Base-by-base conservation (phyloP, 2,329 filamentous ascomycete genomes). In the Nemania sp. region DNA sequence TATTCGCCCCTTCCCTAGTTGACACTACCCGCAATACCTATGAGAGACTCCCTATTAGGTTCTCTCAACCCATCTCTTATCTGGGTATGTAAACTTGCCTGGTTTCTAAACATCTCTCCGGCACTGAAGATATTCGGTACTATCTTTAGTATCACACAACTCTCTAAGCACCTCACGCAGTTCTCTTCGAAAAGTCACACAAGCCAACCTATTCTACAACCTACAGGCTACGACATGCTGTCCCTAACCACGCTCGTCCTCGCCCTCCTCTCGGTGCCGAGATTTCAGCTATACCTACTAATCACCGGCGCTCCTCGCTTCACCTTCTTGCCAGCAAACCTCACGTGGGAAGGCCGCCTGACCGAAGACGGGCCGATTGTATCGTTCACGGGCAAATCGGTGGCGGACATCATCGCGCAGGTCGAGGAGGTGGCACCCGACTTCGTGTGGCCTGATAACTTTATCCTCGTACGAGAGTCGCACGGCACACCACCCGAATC, bases 331-430 rank as follows among this genome's bases (percentile, higher is more conserved):
- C 27, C 43, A 13, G 41, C 38, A 24, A 35, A 64, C 52, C 27
- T 67, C 49, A 66, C 56, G 2, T 66, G 66, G 56, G 58, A 55
- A n/a, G 61, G 58, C 29, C 38, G 20, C 20, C 43, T 57, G n/a
- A 43, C 60, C 35, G 64, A 67, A 59, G 47, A 66, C 55, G 67
- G 69, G 13, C 64, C 67, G 64, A 69, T 54, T 62, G 26, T 66
- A 11, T 43, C 55, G 3, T 43, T 64, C 35, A 64, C 51, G 0
- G 62, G 41, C 22, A 43, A 26, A 13, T 65, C 61, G 26, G 55
- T 69, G 10, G 35, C 54, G n/a, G 61, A 67, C 5, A 60, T 69
- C 52, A 35, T 43, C 20, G 26, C 18, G 18, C 35, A 66, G 55
- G 64, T 69, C 53, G 58, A 24, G 1, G 6, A 24, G 11, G 52